Base-by-base conservation (phyloP, 257 asterid species). In the Pogostemon cablin region DNA sequence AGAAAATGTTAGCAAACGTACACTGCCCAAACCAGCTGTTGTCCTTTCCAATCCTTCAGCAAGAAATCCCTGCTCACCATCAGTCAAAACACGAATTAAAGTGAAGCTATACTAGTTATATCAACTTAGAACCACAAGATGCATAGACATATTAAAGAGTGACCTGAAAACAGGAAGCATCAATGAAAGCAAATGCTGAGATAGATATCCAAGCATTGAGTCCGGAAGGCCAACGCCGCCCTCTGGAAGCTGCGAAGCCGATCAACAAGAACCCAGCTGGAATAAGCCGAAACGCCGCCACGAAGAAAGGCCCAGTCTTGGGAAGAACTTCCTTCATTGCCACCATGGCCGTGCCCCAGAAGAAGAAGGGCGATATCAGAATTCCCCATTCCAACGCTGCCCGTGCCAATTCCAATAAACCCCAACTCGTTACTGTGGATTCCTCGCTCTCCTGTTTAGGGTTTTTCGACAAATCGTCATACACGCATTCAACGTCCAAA, bases 341-440 rank as follows among this genome's bases (percentile, higher is more conserved):
- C 71, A 93, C 99, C 99, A 93, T 93, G 57, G 97, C 96, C 66
- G 99, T 93, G 62, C 99, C 99, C 99, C 97, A 93, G 75, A 93
- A 93, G 95, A 93, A 93, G 82, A 93, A 93, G 8, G 99, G 97
- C 46, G 99, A 93, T 65, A 93, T 81, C 79, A 93, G 67, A 78
- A 93, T 81, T 3, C 88, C 91, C 85, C 88, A 91, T 79, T 87
- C 96, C 86, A 84, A 77, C 37, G 81, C 79, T 20, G 73, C 50
- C 66, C 79, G 77, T 3, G 81, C 71, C 63, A 82, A 72, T 75
- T 69, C 81, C 56, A 69, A n/a, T n/a, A 64, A 76, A 46, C 11
- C 74, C 73, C 68, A 48, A 54, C 79, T 11, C n/a, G 79, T 65
- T 17, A 48, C 71, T 32, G 59, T 68, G 38, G 77, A 37, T 48